These are phyloP conservation scores for Ilex paraguariensis DNA, from an alignment of 305 asterid species.

Conservation along the genomic window DNA sequence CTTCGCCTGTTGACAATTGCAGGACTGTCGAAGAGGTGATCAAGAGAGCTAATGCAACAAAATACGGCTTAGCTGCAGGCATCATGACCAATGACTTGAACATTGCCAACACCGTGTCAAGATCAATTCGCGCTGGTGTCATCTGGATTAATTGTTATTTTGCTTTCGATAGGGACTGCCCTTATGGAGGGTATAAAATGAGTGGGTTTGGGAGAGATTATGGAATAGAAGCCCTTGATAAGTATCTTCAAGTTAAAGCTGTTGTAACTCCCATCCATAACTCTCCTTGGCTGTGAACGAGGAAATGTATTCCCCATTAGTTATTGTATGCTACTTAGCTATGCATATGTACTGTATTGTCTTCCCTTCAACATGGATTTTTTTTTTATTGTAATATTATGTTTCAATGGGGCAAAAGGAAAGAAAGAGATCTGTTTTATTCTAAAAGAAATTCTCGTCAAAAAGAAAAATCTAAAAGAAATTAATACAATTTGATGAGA, in stretches of 20 bases:
- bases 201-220: not conserved
- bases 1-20: slow-evolving; percentile 9
- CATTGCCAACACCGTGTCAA: not conserved
- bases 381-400: too few relatives aligned
- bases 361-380: too few relatives aligned
- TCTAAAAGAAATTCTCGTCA: too few relatives aligned
- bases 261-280: not conserved
- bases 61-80: not conserved
- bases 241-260: not conserved
- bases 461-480: too few relatives aligned
- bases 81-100: not conserved
- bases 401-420: too few relatives aligned
- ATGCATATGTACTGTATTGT: too few relatives aligned
- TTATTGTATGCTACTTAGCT: too few relatives aligned
- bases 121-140: not conserved
- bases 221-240: not conserved
- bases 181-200: not conserved
- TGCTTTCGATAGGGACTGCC: not conserved
- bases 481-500: too few relatives aligned
- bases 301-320: too few relatives aligned
- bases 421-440: too few relatives aligned
- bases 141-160: not conserved
- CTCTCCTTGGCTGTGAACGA: not conserved
- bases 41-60: not conserved
- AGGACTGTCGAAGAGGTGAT: not conserved